These are phyloP conservation scores for Leucocoprinus birnbaumii DNA, from an alignment of 768 basidiomycete genomes.

Conservation along the genomic window DNA sequence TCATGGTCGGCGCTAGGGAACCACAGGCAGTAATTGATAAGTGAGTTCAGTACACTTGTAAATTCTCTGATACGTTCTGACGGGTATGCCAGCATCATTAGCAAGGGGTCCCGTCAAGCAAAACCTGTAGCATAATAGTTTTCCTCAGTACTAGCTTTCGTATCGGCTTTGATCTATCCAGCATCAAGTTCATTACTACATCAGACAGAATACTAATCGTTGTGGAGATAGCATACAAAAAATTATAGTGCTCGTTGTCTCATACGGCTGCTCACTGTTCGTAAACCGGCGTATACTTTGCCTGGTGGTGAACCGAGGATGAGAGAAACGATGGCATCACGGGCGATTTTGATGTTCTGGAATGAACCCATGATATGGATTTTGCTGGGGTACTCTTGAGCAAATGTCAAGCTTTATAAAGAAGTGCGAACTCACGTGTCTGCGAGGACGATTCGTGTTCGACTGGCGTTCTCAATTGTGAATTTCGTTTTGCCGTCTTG, in stretches of 20 bases:
- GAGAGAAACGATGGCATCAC: slow-evolving; percentile 93
- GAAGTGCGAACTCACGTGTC: slow-evolving; percentile 73
- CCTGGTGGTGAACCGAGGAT: slow-evolving; percentile 96
- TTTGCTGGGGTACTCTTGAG: slow-evolving; percentile 52
- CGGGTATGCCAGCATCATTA: background rate
- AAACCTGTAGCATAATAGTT: background rate
- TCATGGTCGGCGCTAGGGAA: slow-evolving; percentile 67
- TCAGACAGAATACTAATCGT: background rate
- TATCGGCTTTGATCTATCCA: too few relatives aligned
- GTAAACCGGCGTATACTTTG: slow-evolving; percentile 86
- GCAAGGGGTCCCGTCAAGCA: background rate
- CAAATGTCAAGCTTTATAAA: background rate
- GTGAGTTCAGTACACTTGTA: slow-evolving; percentile 34
- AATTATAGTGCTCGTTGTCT: slow-evolving; percentile 81
- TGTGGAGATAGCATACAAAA: background rate
- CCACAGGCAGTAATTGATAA: slow-evolving; percentile 56
- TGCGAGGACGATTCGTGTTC: slow-evolving; percentile 97
- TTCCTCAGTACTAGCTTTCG: background rate
- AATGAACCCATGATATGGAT: slow-evolving; percentile 99
- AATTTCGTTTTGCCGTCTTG: slow-evolving; percentile 99
- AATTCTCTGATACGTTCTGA: background rate
- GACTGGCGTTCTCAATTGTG: slow-evolving; percentile 94
- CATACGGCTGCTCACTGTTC: slow-evolving; percentile 91
- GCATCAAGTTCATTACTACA: background rate
- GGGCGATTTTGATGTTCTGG: slow-evolving; percentile 96